Percentiles rank a stretch among this genome's conserved stretches.
Conservation (phyloP, 1,139 yeast genomes). For the Yamadazyma epiphylla region DNA sequence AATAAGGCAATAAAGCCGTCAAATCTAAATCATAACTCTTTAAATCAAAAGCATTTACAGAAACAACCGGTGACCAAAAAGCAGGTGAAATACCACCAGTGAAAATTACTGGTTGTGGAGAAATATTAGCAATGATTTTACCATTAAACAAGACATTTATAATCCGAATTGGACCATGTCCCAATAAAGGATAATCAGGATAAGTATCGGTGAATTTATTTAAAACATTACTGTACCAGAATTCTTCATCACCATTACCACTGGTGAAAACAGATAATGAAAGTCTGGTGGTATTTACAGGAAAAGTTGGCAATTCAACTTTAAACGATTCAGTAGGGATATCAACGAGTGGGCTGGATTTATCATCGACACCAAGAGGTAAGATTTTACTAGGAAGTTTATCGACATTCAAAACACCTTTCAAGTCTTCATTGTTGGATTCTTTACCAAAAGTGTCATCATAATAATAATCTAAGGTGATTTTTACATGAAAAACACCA, state of each 20-base stretch:
- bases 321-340: slow-evolving; percentile 38
- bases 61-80: slow-evolving; percentile 76
- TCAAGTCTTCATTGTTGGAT: background rate
- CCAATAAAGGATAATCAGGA: slow-evolving; percentile 25
- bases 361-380: slow-evolving; percentile 15
- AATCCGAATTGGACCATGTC: slow-evolving; percentile 64
- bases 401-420: background rate
- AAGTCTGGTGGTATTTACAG: slow-evolving; percentile 53
- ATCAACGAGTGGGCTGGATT: slow-evolving; percentile 31
- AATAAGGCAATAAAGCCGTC: slow-evolving; percentile 59
- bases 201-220: slow-evolving; percentile 27
- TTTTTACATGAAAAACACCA: slow-evolving; percentile 57
- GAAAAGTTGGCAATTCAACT: slow-evolving; percentile 36
- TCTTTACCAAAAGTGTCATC: slow-evolving; percentile 4
- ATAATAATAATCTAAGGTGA: slow-evolving; percentile 45
- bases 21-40: slow-evolving; percentile 63
- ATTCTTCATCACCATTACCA: slow-evolving; percentile 79
- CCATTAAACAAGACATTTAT: slow-evolving; percentile 52
- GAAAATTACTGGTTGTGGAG: slow-evolving; percentile 62
- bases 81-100: slow-evolving; percentile 81
- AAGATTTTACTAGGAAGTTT: slow-evolving; percentile 6
- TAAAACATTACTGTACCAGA: slow-evolving; percentile 70
- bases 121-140: slow-evolving; percentile 41
- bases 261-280: slow-evolving; percentile 60
- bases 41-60: slow-evolving; percentile 68